These are phyloP conservation scores for Trichophyton simii DNA, from an alignment of 2,329 filamentous ascomycete species.

Conservation along the genomic window DNA sequence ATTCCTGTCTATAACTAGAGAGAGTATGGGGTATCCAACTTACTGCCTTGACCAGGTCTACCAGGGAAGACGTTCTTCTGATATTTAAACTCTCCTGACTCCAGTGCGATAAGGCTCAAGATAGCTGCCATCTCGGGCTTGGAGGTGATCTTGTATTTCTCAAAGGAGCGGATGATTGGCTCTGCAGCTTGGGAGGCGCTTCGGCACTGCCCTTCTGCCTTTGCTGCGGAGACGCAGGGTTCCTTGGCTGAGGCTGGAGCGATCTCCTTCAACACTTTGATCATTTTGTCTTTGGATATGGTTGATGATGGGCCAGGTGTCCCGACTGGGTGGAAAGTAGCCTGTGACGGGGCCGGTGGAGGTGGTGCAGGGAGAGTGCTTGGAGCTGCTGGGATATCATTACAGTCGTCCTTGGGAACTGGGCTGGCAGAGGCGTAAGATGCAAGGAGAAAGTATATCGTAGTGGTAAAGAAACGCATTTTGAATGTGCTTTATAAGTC, in stretches of 20 bases:
- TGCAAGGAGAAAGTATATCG: not conserved
- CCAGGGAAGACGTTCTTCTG: constrained; percentile 52
- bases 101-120: constrained; percentile 57
- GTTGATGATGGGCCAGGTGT: not conserved
- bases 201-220: constrained; percentile 47
- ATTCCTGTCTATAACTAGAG: not conserved
- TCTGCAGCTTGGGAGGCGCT: constrained; percentile 51
- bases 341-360: not conserved
- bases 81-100: constrained; percentile 57
- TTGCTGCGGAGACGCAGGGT: constrained; percentile 37
- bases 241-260: constrained; percentile 40
- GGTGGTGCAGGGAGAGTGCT: not conserved
- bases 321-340: not conserved
- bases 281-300: not conserved
- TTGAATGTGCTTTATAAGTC: not conserved
- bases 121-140: constrained; percentile 55
- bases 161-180: constrained; percentile 45
- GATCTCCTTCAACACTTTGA: constrained; percentile 28
- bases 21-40: constrained; percentile 1
- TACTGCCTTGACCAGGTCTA: constrained; percentile 40
- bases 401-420: not conserved
- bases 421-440: not conserved
- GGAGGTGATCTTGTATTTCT: constrained; percentile 43
- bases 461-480: constrained; percentile 3
- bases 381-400: not conserved